Evolutionary conservation across 352 stramenopile species (phyloP).

Genomic region (Globisporangium camurandrum): DNA sequence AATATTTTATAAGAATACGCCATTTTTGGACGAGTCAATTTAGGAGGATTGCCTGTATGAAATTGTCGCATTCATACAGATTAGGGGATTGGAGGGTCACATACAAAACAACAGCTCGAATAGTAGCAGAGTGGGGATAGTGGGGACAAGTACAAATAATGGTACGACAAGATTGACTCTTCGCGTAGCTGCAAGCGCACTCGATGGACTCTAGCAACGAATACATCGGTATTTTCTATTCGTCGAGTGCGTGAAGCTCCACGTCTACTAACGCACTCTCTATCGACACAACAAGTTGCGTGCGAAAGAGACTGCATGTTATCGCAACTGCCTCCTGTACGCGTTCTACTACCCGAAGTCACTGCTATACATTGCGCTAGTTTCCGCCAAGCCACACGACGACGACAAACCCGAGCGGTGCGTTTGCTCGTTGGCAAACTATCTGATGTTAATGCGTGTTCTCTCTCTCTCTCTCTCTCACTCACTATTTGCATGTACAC

Average conservation of each 20-base stretch:
- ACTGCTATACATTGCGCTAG: slow-evolving; percentile 65
- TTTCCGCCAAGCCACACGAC: slow-evolving; percentile 42
- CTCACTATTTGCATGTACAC: not conserved
- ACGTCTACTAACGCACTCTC: not conserved
- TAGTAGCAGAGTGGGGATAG: too few relatives aligned
- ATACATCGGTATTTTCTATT: slow-evolving; percentile 42
- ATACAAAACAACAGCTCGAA: too few relatives aligned
- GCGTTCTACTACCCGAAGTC: slow-evolving; percentile 74
- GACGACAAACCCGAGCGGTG: slow-evolving; percentile 40
- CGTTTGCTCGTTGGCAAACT: too few relatives aligned
- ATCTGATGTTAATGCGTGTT: too few relatives aligned
- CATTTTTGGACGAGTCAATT: too few relatives aligned
- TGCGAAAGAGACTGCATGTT: slow-evolving; percentile 35
- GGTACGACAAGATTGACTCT: slow-evolving; percentile 31
- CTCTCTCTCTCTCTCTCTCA: not conserved
- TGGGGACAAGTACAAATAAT: slow-evolving; percentile 78
- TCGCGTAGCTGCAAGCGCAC: not conserved
- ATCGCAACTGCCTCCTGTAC: slow-evolving; percentile 69
- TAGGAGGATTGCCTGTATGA: too few relatives aligned
- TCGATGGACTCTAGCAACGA: not conserved
- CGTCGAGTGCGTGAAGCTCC: slow-evolving; percentile 74
- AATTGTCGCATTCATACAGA: too few relatives aligned
- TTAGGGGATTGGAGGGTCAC: too few relatives aligned
- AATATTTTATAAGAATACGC: too few relatives aligned
- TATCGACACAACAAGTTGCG: slow-evolving; percentile 14